phyloP scores from a whole-genome alignment of 768 basidiomycete species.

The Amanita polypyramis region DNA sequence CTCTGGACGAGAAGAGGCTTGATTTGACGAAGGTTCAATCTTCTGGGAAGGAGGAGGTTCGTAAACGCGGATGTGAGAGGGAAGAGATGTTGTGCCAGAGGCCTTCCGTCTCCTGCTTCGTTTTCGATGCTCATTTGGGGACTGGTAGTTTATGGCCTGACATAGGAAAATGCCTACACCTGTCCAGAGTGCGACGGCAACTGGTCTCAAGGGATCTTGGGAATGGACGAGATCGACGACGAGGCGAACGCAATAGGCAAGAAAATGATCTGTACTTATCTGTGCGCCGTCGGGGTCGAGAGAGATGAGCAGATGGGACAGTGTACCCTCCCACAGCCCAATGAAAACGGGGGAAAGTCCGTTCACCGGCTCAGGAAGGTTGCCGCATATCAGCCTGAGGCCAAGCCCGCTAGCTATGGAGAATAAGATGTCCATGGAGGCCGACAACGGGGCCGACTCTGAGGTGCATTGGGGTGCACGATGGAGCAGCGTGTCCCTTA shows the following conservation, averaged over 20 bases:
- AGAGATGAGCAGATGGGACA: conserved; percentile 25
- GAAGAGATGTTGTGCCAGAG: conserved; percentile 18
- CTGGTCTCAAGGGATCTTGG: conserved; percentile 19
- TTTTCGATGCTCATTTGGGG: conserved; percentile 15
- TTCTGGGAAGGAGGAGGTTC: conserved; percentile 11
- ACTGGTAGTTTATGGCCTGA: conserved; percentile 20
- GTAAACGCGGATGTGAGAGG: conserved; percentile 23
- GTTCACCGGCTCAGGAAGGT: conserved; percentile 16
- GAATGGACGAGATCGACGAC: conserved; percentile 31
- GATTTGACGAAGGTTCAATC: conserved; percentile 11
- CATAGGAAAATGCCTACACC: conserved; percentile 23
- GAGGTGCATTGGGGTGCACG: neutral
- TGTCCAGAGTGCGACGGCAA: conserved; percentile 28
- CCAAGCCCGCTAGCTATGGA: conserved; percentile 31
- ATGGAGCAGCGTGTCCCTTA: neutral
- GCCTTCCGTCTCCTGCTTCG: conserved; percentile 20
- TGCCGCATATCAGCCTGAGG: conserved; percentile 26
- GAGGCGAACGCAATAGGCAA: conserved; percentile 33
- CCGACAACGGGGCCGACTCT: neutral
- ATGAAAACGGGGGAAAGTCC: conserved; percentile 24
- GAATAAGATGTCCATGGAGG: conserved; percentile 31
- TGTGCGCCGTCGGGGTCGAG: conserved; percentile 12
- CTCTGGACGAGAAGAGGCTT: conserved; percentile 10
- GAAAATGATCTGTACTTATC: conserved; percentile 26
- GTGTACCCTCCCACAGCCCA: conserved; percentile 33